Percentiles rank a stretch among this genome's conserved stretches.
phyloP scores from a whole-genome alignment of 768 basidiomycete genomes.

The Tylopilus intermedius region DNA sequence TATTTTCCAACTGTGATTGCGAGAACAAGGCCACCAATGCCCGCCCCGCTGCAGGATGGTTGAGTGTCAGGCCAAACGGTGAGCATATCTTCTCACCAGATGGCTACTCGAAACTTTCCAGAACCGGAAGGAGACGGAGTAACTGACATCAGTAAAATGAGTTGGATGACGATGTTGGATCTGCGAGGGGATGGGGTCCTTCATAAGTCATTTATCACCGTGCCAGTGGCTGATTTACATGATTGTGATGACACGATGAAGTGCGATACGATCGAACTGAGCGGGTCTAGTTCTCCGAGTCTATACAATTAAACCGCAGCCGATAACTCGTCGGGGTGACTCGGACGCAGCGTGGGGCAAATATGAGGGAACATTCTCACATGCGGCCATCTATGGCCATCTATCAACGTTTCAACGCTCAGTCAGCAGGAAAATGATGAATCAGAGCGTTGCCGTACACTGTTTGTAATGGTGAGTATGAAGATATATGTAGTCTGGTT shows the following conservation, averaged over 20 bases:
- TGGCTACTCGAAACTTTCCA: constrained; percentile 17
- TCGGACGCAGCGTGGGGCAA: too few relatives aligned
- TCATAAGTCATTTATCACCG: not conserved
- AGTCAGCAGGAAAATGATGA: not conserved
- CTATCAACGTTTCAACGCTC: too few relatives aligned
- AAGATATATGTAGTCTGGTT: not conserved
- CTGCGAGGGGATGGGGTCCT: not conserved
- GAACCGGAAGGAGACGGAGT: not conserved
- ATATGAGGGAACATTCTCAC: too few relatives aligned
- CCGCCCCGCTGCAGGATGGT: constrained; percentile 29
- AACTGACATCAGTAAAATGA: not conserved
- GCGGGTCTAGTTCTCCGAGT: too few relatives aligned
- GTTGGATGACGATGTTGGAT: not conserved
- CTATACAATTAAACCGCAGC: too few relatives aligned
- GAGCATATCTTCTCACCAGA: constrained; percentile 12
- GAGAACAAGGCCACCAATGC: constrained; percentile 44
- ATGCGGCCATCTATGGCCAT: too few relatives aligned
- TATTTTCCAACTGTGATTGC: constrained; percentile 34
- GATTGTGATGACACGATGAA: not conserved
- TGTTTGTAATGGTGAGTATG: too few relatives aligned
- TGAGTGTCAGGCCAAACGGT: not conserved
- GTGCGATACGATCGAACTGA: not conserved
- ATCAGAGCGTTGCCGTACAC: too few relatives aligned
- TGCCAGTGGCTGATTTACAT: not conserved
- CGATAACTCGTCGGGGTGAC: too few relatives aligned